These are phyloP conservation scores for Castanea crenata DNA, from an alignment of 306 rosid species.

Conservation along the genomic window DNA sequence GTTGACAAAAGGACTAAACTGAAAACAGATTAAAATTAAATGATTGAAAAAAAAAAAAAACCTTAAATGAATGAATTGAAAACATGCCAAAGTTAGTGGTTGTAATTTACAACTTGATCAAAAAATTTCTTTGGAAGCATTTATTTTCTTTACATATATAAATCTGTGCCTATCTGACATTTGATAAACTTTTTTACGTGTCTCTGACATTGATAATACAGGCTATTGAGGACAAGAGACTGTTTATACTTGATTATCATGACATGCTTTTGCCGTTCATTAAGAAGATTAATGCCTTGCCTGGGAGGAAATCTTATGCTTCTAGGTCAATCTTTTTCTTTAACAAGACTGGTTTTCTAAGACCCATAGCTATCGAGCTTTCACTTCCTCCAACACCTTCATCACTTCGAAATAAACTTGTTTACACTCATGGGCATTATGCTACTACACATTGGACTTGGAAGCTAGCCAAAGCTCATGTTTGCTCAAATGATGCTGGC, in stretches of 20 bases:
- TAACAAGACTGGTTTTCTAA: conserved; percentile 40
- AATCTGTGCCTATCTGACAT: conserved; percentile 11
- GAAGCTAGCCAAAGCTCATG: conserved; percentile 98
- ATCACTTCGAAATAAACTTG: conserved; percentile 44
- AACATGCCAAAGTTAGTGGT: too few species aligned
- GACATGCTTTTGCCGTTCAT: conserved; percentile 81
- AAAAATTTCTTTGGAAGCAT: not conserved
- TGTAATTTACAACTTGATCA: too few species aligned
- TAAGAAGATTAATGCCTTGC: conserved; percentile 74
- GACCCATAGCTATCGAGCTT: conserved; percentile 86
- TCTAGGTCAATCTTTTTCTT: conserved; percentile 73
- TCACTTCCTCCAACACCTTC: conserved; percentile 66
- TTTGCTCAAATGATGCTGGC: conserved; percentile 84
- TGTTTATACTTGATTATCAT: conserved; percentile 80
- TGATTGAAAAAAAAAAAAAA: too few species aligned
- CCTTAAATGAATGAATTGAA: too few species aligned
- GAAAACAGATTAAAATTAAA: too few species aligned
- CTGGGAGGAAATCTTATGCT: conserved; percentile 80
- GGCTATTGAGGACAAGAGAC: conserved; percentile 84
- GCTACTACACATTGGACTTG: conserved; percentile 88
- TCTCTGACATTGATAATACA: conserved; percentile 28
- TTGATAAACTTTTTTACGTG: not conserved
- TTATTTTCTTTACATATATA: not conserved
- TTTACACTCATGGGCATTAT: conserved; percentile 77
- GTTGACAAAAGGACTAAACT: too few species aligned